Base-by-base conservation (phyloP, 2,329 filamentous ascomycete species). In the Talaromyces amestolkiae region DNA sequence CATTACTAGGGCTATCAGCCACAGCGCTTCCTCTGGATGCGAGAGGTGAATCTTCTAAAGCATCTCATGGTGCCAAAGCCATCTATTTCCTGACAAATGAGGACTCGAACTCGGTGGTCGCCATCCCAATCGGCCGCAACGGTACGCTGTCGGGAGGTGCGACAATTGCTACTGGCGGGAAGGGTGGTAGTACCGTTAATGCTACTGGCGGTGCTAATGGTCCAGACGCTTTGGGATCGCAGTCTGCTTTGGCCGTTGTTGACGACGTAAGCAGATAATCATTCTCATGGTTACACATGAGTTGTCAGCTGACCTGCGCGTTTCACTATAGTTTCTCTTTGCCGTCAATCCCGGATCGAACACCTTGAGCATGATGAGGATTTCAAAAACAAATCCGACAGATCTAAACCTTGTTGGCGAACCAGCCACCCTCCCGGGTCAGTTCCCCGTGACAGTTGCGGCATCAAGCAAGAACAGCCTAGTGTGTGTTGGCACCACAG, bases 71-170 rank as follows among this genome's bases (percentile, higher is more conserved):
- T 8, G 22, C 56, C 39, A 84, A 83, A 70, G 85, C 85, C 0
- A 70, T 87, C 19, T 88, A 88, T 72, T 74, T 87, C 63, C 74
- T 86, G 45, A 85, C 82, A 41, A 89, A 89, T 69, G 79, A 83
- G 2, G 73, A 72, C 10, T 68, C 79, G 0, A 85, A 87, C 62
- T 72, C 78, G 0, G 78, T 88, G 1, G 77, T 86, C 1, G 81
- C 85, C 0, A 63, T 88, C 1, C 79, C 81, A 0, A 79, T 87
- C 39, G 75, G 72, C 0, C 54, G 68, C 0, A 76, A 86, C 63
- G 86, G 86, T 0, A 79, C 75, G 17, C 75, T 88, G 0, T 79
- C 76, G 0, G 72, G 73, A 3, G 83, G 81, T 0, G 75, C 74
- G 1, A 70, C 78, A 1, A 83, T 79, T 0, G 61, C 74, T 1